Conservation (phyloP, 1,284 basidiomycete genomes). For the Ganoderma multipileum region DNA sequence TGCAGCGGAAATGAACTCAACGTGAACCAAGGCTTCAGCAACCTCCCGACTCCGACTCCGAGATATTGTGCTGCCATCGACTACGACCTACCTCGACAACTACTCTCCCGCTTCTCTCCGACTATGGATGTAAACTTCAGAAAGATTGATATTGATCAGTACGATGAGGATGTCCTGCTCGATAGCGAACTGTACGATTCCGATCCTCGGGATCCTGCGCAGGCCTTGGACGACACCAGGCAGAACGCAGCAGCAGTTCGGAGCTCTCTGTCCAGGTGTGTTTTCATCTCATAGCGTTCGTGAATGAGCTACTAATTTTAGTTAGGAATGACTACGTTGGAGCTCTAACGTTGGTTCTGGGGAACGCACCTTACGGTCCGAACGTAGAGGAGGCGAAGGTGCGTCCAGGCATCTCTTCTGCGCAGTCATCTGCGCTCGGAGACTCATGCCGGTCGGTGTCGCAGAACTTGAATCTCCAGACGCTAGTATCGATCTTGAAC, state of each 20-base stretch:
- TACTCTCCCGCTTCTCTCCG: not conserved
- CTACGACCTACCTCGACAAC: not conserved
- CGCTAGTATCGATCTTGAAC: conserved; percentile 93
- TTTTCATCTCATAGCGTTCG: conserved; percentile 18
- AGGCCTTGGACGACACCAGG: conserved; percentile 80
- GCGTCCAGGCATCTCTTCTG: conserved; percentile 29
- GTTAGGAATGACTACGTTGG: conserved; percentile 75
- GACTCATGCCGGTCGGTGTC: conserved; percentile 4
- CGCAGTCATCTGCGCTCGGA: conserved; percentile 5
- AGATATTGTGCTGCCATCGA: not conserved
- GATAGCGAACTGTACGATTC: conserved; percentile 89
- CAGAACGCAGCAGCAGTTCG: conserved; percentile 79
- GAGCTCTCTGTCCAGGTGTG: conserved; percentile 75
- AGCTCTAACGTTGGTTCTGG: conserved; percentile 75
- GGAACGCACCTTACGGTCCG: conserved; percentile 85
- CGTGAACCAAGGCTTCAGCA: conserved; percentile 7
- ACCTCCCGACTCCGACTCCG: not conserved
- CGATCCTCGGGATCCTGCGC: conserved; percentile 81
- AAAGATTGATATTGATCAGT: conserved; percentile 94
- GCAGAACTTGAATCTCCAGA: conserved; percentile 81
- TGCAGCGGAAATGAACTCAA: not conserved
- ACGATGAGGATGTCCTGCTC: conserved; percentile 90
- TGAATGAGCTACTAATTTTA: not conserved
- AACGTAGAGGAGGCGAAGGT: conserved; percentile 92
- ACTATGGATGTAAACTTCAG: conserved; percentile 82